Evolutionary conservation across 1,139 yeast species (phyloP), one percentile per base, ranked within the genome.

Genomic region (Petasospora rhodanensis): DNA sequence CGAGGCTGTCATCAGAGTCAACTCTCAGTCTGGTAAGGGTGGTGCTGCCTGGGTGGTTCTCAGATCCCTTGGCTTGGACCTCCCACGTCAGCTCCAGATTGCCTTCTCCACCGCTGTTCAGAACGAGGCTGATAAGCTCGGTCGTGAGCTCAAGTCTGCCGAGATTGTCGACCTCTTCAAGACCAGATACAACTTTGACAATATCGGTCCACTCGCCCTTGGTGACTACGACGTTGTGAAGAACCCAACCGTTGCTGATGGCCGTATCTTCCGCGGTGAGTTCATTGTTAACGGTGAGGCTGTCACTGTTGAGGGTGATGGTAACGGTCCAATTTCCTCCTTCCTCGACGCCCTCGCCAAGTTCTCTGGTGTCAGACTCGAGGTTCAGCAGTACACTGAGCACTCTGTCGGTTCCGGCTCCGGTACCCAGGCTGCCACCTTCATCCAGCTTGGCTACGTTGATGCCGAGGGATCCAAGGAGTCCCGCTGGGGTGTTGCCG

Each of bases 1-100:
- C 63, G 97, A 91, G 66, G 97, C 97, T 28, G 94, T 91, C 45
- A 91, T 91, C 55, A 78, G 98, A 61, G 97, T 91, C 62, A 91
- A 91, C 68, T 87, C 96, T 9, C 97, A 91, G 68, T 82, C 95
- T 18, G 98, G 98, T 55, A 91, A 91, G 66, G 97, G 97, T 56
- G 97, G 97, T 57, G 95, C 97, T 18, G 95, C 97, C 19, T 91
- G 97, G 96, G 83, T 91, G 46, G 82, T 91, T 54, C 73, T 87
- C 52, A 77, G 94, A 55, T 75, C 83, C 44, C 70, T 91, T 56
- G 96, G 89, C 46, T 73, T 91, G 42, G 97, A 91, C 54, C 72
- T 91, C 50, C 98, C 98, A 43, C 79, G 97, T 61, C 81, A 79
- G 35, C 68, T 91, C 57, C 98, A 91, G 65, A 83, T 89, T 31